Base-by-base conservation (phyloP, 768 basidiomycete species). In the Tulasnella sp. region DNA sequence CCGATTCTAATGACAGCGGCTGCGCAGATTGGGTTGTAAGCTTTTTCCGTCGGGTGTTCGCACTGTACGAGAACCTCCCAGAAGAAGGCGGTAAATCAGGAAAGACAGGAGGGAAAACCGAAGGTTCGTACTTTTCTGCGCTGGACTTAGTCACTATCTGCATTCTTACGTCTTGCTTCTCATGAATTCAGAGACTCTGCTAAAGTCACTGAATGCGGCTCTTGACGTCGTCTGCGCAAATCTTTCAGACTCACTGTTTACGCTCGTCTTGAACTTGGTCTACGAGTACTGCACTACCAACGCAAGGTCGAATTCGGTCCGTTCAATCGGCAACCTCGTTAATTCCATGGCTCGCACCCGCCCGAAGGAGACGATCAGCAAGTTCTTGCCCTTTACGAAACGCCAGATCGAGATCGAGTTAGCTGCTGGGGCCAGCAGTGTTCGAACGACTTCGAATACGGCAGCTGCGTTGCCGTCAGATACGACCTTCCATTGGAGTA, bases 401-500 rank as follows among this genome's bases (percentile, higher is more conserved):
- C 83, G 84, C 7, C 91, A 93, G 80, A 93, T 97, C 72, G 87
- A 91, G 78, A 89, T 90, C 67, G 97, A 98, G 83, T 83, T 98
- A 73, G 93, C 89, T 80, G 91, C 94, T 78, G 97, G 97, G 9
- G 96, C 97, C 1, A 95, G 94, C 36, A 93, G 91, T 78, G 85
- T 91, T 39, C 86, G 94, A 64, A 94, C 92, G 25, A 94, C 93
- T 2, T 92, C 91, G 1, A 76, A 76, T 42, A 87, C 87, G 5
- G 89, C 91, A 79, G 86, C 88, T 42, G 89, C 91, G 12, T 87
- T 92, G 2, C 91, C 93, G 8, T 93, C 92, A 2, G 93, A 94
- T 79, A 94, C 93, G 7, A 94, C 94, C 8, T 85, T 98, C 72
- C 96, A 97, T 82, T 97, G 96, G 93, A 96, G 93, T 94, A 80